These are phyloP conservation scores for Coprinellus aureogranulatus DNA, from an alignment of 768 basidiomycete species.

Conservation along the genomic window DNA sequence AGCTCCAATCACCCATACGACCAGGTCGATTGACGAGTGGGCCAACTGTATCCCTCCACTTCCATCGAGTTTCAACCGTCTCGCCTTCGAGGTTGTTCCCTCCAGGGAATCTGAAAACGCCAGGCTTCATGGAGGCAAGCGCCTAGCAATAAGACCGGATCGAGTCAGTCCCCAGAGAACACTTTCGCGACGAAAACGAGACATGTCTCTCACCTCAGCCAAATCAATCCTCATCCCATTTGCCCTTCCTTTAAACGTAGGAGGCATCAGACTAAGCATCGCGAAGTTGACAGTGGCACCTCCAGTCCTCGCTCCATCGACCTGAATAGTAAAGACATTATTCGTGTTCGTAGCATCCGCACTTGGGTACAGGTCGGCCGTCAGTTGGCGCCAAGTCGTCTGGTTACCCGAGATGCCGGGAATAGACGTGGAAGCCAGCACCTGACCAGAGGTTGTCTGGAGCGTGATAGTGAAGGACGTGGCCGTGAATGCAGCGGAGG, in stretches of 20 bases:
- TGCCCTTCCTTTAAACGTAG: slow-evolving; percentile 56
- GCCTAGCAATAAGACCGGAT: too few species aligned
- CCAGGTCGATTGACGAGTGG: slow-evolving; percentile 47
- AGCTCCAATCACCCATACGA: slow-evolving; percentile 60
- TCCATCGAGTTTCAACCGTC: slow-evolving; percentile 53
- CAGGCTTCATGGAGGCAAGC: slow-evolving; percentile 52
- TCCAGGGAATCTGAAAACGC: slow-evolving; percentile 67
- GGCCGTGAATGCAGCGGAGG: slow-evolving; percentile 37
- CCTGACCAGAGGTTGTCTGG: slow-evolving; percentile 40
- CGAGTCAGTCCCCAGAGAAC: too few species aligned
- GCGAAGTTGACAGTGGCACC: slow-evolving; percentile 54
- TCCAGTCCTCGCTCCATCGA: slow-evolving; percentile 39
- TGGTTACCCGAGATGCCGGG: slow-evolving; percentile 37
- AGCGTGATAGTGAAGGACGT: slow-evolving; percentile 41
- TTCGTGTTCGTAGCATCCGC: slow-evolving; percentile 36
- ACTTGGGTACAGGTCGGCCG: slow-evolving; percentile 40
- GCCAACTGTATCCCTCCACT: slow-evolving; percentile 65
- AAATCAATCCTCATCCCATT: slow-evolving; percentile 66
- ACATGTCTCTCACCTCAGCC: slow-evolving; percentile 53
- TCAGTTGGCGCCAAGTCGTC: slow-evolving; percentile 50
- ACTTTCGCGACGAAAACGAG: too few species aligned
- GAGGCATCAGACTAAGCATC: slow-evolving; percentile 65
- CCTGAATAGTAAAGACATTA: slow-evolving; percentile 54
- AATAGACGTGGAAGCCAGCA: slow-evolving; percentile 41
- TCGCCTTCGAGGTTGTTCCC: slow-evolving; percentile 70